phyloP scores from a whole-genome alignment of 2,329 filamentous ascomycete species.

The Claviceps sorghi region DNA sequence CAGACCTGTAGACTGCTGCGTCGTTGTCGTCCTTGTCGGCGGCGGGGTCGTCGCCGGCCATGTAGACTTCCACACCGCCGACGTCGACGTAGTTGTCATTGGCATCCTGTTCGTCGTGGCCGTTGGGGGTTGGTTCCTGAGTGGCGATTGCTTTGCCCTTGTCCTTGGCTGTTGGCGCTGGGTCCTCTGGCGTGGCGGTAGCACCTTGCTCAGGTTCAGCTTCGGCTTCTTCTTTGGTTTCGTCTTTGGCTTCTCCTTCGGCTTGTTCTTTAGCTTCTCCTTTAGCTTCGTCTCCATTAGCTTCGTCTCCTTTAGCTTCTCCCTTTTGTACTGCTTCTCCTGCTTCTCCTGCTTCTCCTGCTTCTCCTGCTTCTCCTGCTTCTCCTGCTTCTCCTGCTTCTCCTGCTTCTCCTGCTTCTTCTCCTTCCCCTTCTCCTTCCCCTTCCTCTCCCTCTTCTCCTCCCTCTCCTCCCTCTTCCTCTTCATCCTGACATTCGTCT shows the following conservation, averaged over 20 bases:
- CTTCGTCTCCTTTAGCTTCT: conserved; percentile 20
- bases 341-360: conserved; percentile 27
- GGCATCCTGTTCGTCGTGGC: conserved; percentile 10
- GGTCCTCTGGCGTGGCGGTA: conserved; percentile 18
- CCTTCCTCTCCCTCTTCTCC: conserved; percentile 26
- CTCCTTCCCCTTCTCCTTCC: conserved; percentile 15
- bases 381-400: conserved; percentile 16
- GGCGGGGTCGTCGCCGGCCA: conserved; percentile 62
- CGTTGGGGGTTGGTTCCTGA: conserved; percentile 16
- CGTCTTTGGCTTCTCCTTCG: conserved; percentile 7
- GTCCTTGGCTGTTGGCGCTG: conserved; percentile 14
- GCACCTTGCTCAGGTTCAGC: conserved; percentile 16
- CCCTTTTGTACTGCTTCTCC: no score
- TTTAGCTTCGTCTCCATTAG: conserved; percentile 30
- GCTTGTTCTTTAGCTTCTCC: conserved; percentile 26
- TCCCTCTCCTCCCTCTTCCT: conserved; percentile 38
- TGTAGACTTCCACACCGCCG: conserved; percentile 78
- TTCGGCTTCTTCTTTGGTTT: conserved; percentile 20
- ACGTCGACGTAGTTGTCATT: conserved; percentile 39
- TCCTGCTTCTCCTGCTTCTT: conserved; percentile 33
- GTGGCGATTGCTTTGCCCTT: conserved; percentile 17
- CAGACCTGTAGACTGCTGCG: conserved; percentile 75
- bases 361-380: conserved; percentile 37
- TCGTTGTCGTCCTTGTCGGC: conserved; percentile 44
- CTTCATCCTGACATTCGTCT: conserved; percentile 31